Base-by-base conservation (phyloP, 1,284 basidiomycete species). In the Apiotrichum veenhuisii region DNA sequence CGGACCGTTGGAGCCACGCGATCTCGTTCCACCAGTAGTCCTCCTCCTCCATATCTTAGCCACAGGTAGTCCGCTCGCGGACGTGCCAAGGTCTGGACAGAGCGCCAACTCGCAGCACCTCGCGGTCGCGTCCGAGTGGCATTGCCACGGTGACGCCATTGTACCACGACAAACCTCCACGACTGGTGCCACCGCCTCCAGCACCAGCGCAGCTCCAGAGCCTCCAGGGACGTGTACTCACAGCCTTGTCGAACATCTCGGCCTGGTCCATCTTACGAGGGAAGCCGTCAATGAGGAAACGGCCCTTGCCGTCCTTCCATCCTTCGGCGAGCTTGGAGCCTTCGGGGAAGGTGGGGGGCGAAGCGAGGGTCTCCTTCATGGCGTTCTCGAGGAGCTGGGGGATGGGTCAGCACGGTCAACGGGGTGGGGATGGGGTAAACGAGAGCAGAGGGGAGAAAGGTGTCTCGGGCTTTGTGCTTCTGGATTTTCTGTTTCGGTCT, bases 261-360 rank as follows among this genome's bases (percentile, higher is more conserved):
- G 95, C 95, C 79, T 99, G 96, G 76, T 98, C 96, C 91, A 98
- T 93, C 82, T 97, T 91, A 60, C 96, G 84, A 45, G 96, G 96
- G 80, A 98, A 98, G 4, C 96, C 96, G 67, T 99, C 96, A 65
- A 99, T 87, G 63, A 98, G 82, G 82, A 98, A 98, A 48, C 91
- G 85, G 40, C 89, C 90, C 58, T 81, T 81, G 41, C 87, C 90
- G 50, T 84, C 79, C 26, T 76, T 73, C 92, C 92, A 95, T 26
- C 84, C 86, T 15, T 44, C 46, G 17, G 57, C 42, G 26, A 65
- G 52, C 14, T 53, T 42, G 18, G 64, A 59, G 45, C 52, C 62
- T 12, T 58, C 60, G 25, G 63, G 57, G 48, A 67, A 62, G 2
- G 64, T 40, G 7, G 72, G 72, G 33, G 76, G 74, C 37, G 63